Base-by-base conservation (phyloP, 495 filamentous ascomycete species). In the Hyaloscypha hepaticicola region DNA sequence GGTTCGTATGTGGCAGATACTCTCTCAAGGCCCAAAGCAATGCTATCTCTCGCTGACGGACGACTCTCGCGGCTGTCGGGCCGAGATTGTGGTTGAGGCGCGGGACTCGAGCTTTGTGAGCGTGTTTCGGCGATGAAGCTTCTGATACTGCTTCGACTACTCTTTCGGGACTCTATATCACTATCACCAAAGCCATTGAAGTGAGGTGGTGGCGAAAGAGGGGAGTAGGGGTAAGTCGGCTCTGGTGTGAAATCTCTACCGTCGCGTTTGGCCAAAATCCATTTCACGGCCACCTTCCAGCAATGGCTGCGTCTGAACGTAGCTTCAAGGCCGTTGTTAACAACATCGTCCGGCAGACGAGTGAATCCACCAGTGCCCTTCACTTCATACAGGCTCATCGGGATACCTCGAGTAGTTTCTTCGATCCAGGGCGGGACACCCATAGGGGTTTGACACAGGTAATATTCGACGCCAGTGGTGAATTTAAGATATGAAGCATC, bases 241-340 rank as follows among this genome's bases (percentile, higher is more conserved):
- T 7, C 7, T 12, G 9, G 49, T 5, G 5, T 29, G 26, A 19
- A 8, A 21, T 14, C 1, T 22, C 28, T 25, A 19, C 24, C 8
- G 12, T 52, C n/a, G 9, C 21, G 45, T 19, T 51, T 58, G 5
- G 34, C 38, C 16, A 9, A 31, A n/a, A 68, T 34, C 92, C 91
- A 96, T 61, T 86, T 82, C 73, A 90, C 87, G 16, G 91, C 93
- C 50, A 88, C 83, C 57, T 87, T 75, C 95, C 95, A 99, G 77
- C 93, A 97, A 75, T 98, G 95, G 67, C 87, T 91, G 27, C 93
- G 89, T 29, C 89, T 88, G 75, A 96, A 99, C 58, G 92, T 89
- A 53, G 89, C 93, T 70, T 97, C 94, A 27, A 96, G 86, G 21
- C 91, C 88, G 69, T 96, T 91, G 69, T 96, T 87, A 62, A 96